phyloP scores from a whole-genome alignment of 768 basidiomycete species.

The Mycena belliarum region DNA sequence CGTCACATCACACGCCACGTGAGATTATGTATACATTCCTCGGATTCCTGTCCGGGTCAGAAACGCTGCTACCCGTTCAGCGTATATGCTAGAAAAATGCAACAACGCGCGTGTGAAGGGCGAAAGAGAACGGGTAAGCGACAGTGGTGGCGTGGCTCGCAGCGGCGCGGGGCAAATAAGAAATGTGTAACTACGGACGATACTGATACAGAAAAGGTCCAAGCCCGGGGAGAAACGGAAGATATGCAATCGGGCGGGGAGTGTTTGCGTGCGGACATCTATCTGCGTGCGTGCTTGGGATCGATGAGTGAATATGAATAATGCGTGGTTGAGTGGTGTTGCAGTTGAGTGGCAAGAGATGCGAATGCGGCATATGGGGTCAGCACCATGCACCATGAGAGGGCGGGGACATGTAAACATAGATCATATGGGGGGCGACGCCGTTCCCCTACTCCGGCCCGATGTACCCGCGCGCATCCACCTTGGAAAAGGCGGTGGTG shows the following conservation, averaged over 20 bases:
- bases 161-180: neutral
- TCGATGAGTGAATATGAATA: constrained; percentile 10
- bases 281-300: constrained; percentile 16
- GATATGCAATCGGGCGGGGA: constrained; percentile 16
- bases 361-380: constrained; percentile 4
- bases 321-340: constrained; percentile 8
- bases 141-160: constrained; percentile 22
- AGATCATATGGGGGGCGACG: constrained; percentile 12
- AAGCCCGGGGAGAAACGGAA: constrained; percentile 1
- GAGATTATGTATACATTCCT: constrained; percentile 12
- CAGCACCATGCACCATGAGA: constrained; percentile 13
- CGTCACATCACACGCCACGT: too few relatives aligned
- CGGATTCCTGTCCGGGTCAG: constrained; percentile 20
- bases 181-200: neutral
- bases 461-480: constrained; percentile 82
- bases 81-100: constrained; percentile 18
- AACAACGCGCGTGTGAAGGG: constrained; percentile 18
- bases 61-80: neutral
- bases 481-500: constrained; percentile 80
- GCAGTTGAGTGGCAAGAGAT: constrained; percentile 5
- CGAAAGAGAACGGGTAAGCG: constrained; percentile 5
- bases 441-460: constrained; percentile 43
- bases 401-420: constrained; percentile 20
- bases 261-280: constrained; percentile 8
- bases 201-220: constrained; percentile 16